A percentile compares a stretch with the other conserved stretches of the same genome.
phyloP scores from a whole-genome alignment of 805 yeast genomes.

The Candida ipomoeae region DNA sequence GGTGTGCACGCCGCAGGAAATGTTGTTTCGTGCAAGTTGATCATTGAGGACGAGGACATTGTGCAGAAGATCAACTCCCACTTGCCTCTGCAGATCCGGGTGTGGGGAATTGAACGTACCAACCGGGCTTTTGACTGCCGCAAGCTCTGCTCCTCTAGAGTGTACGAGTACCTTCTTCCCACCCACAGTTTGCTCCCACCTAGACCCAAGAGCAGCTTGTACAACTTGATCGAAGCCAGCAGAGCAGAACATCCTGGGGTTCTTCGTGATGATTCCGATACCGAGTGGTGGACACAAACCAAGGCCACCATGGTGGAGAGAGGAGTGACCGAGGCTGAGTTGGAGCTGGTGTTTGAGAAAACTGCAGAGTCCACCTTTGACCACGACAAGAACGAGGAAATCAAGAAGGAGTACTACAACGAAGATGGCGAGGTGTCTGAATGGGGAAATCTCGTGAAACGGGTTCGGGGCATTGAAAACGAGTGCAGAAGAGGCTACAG shows the following conservation, averaged over 20 bases:
- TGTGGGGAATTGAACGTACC: slow-evolving; percentile 90
- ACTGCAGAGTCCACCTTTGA: slow-evolving; percentile 30
- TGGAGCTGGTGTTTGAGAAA: slow-evolving; percentile 24
- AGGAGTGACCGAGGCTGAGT: slow-evolving; percentile 12
- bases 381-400: slow-evolving; percentile 24
- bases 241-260: slow-evolving; percentile 54
- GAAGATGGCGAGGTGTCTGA: slow-evolving; percentile 35
- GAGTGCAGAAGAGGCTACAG: slow-evolving; percentile 65
- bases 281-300: slow-evolving; percentile 53
- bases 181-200: slow-evolving; percentile 89
- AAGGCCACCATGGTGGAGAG: slow-evolving; percentile 23
- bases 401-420: slow-evolving; percentile 29
- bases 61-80: slow-evolving; percentile 65
- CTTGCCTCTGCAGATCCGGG: slow-evolving; percentile 81
- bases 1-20: slow-evolving; percentile 98
- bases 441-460: slow-evolving; percentile 41
- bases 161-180: slow-evolving; percentile 91
- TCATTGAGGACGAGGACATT: slow-evolving; percentile 75
- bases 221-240: slow-evolving; percentile 53
- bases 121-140: slow-evolving; percentile 92
- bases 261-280: slow-evolving; percentile 62
- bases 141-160: slow-evolving; percentile 91
- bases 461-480: slow-evolving; percentile 61
- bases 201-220: slow-evolving; percentile 68
- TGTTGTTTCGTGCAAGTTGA: slow-evolving; percentile 77